Base-by-base conservation (phyloP, 2,329 filamentous ascomycete genomes). In the Colletotrichum viniferum region DNA sequence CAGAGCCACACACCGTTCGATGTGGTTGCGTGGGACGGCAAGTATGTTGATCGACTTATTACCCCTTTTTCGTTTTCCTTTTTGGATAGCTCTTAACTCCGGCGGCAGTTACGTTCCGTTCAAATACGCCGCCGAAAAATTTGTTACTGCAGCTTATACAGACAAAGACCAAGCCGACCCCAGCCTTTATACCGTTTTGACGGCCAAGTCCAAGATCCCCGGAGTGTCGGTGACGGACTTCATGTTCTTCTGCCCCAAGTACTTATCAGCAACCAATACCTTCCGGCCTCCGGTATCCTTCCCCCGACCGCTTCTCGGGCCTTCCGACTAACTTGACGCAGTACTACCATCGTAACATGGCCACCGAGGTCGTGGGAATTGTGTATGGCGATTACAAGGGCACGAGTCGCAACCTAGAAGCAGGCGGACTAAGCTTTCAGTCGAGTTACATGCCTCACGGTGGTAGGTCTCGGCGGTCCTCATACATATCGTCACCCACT, bases 11-110 rank as follows among this genome's bases (percentile, higher is more conserved):
- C 89, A 3, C 91, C 91, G 0, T 93, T 93, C 77, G 91, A 94
- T 77, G 91, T 93, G 4, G 91, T 92, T 1, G 91, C 91, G 5
- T 93, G 92, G 91, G 91, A 93, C 78, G 92, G 92, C 34, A 89
- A 89, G 63, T 92, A 92, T 80, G 90, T 90, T 72, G 9, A 28
- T 79, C 3, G 77, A 74, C 74, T 93, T 12, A 48, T n/a, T 48
- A 93, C 14, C 9, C 32, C 52, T 28, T 52, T 34, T 18, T 30
- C 24, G 10, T 14, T 7, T 28, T 30, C 30, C 12, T n/a, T 21
- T 61, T 24, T 12, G 24, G 21, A 13, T 28, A 34, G 55, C 12
- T 16, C 21, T 26, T 63, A 63, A 69, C 43, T 38, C 34, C n/a
- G 28, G n/a, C 26, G 14, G 21, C n/a, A 79, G 76, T 61, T 77